A percentile compares a stretch with the other conserved stretches of the same genome.
Conservation (phyloP, 2,329 filamentous ascomycete genomes). For the Scleromitrula shiraiana region DNA sequence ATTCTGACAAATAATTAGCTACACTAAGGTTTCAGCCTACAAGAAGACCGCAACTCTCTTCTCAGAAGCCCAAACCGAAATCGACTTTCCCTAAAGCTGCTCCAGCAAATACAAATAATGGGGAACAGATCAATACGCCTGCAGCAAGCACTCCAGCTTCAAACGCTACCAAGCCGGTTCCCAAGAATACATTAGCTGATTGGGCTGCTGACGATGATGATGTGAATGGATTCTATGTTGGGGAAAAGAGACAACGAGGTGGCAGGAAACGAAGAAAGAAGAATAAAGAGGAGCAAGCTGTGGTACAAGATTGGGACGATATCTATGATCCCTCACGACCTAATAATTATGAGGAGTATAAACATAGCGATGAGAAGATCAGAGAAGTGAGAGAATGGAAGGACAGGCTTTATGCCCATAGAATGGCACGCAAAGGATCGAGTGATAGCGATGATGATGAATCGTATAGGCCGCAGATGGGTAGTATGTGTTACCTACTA, state of each 20-base stretch:
- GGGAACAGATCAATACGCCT: conserved; percentile 22
- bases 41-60: conserved; percentile 60
- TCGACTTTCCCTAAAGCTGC: conserved; percentile 45
- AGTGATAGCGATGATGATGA: conserved; percentile 38
- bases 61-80: conserved; percentile 53
- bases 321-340: conserved; percentile 79
- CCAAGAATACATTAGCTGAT: conserved; percentile 68
- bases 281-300: conserved; percentile 56
- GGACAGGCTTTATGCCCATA: conserved; percentile 66
- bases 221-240: conserved; percentile 52
- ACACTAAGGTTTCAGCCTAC: conserved; percentile 82
- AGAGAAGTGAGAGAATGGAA: conserved; percentile 81
- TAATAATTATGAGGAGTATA: conserved; percentile 78
- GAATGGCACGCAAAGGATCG: conserved; percentile 40
- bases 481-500: conserved; percentile 32
- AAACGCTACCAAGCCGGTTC: conserved; percentile 34
- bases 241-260: conserved; percentile 60
- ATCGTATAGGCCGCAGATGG: conserved; percentile 34
- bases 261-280: conserved; percentile 59
- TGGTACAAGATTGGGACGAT: conserved; percentile 74
- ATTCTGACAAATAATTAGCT: conserved; percentile 42
- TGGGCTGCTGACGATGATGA: conserved; percentile 84
- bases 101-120: conserved; percentile 20
- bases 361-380: conserved; percentile 75
- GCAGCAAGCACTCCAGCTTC: conserved; percentile 26